phyloP scores from a whole-genome alignment of 306 rosid genomes.

The Chamaecrista fasciculata region DNA sequence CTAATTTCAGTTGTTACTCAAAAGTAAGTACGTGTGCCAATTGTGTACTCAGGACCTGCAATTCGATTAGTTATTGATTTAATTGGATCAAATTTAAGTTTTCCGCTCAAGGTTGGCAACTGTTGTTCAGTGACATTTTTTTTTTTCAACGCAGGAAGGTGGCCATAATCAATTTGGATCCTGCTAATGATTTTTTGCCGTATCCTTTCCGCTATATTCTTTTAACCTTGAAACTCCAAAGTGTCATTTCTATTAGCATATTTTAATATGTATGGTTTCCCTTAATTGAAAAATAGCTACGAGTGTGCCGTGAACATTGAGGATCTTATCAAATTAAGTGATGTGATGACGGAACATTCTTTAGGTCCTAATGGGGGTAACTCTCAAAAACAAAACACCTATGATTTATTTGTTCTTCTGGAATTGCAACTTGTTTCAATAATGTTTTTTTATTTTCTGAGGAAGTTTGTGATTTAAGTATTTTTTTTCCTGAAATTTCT shows the following conservation, averaged over 20 bases:
- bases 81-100: background rate
- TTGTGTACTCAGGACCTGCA: background rate
- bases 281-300: conserved; percentile 50
- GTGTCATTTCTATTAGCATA: conserved; percentile 10
- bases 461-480: background rate
- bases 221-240: background rate
- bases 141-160: conserved; percentile 65
- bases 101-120: conserved; percentile 1
- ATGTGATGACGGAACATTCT: conserved; percentile 80
- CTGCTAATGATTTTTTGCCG: conserved; percentile 92
- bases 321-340: conserved; percentile 77
- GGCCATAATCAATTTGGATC: conserved; percentile 88
- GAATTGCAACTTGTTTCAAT: background rate
- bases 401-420: background rate
- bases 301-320: conserved; percentile 81
- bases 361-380: conserved; percentile 97
- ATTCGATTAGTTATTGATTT: background rate
- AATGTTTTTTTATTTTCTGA: background rate
- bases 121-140: conserved; percentile 1
- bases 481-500: background rate
- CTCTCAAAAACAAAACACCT: background rate
- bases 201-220: conserved; percentile 47
- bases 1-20: background rate
- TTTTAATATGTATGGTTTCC: conserved; percentile 34
- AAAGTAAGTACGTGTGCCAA: background rate